Conservation (phyloP, 768 basidiomycete species). For the Cubamyces sp. region DNA sequence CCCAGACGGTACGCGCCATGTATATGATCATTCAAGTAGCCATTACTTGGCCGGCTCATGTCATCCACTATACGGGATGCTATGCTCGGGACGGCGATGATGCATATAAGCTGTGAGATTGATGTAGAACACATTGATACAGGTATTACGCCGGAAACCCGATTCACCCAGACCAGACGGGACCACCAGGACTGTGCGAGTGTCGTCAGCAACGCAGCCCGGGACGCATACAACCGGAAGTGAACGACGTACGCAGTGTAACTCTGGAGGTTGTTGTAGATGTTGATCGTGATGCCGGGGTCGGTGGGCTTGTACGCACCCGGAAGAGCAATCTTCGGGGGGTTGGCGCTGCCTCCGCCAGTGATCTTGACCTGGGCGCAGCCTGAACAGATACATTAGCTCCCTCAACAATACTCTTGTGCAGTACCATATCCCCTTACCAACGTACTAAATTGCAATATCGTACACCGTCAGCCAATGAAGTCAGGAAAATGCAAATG, state of each 20-base stretch:
- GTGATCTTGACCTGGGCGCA: constrained; percentile 55
- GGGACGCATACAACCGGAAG: background rate
- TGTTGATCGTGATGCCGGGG: constrained; percentile 59
- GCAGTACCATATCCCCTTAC: constrained; percentile 18
- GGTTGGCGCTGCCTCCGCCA: constrained; percentile 48
- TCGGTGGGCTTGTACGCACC: constrained; percentile 51
- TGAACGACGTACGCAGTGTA: constrained; percentile 42
- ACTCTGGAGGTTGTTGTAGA: constrained; percentile 59
- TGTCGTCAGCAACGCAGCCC: background rate
- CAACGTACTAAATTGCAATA: constrained; percentile 40
- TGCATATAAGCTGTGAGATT: too few species aligned
- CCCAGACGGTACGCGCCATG: too few species aligned
- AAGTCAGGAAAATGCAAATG: background rate
- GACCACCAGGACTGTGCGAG: constrained; percentile 31
- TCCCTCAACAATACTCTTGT: background rate
- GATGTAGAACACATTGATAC: too few species aligned
- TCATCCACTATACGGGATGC: too few species aligned
- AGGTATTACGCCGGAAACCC: too few species aligned
- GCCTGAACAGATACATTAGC: constrained; percentile 30
- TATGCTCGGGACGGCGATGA: too few species aligned
- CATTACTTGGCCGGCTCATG: too few species aligned
- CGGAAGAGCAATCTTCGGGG: constrained; percentile 52
- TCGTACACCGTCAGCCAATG: background rate
- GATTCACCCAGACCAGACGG: constrained; percentile 35
- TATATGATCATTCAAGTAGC: too few species aligned